These are phyloP conservation scores for Phytophthora hybrid DNA, from an alignment of 352 stramenopile genomes.

Conservation along the genomic window DNA sequence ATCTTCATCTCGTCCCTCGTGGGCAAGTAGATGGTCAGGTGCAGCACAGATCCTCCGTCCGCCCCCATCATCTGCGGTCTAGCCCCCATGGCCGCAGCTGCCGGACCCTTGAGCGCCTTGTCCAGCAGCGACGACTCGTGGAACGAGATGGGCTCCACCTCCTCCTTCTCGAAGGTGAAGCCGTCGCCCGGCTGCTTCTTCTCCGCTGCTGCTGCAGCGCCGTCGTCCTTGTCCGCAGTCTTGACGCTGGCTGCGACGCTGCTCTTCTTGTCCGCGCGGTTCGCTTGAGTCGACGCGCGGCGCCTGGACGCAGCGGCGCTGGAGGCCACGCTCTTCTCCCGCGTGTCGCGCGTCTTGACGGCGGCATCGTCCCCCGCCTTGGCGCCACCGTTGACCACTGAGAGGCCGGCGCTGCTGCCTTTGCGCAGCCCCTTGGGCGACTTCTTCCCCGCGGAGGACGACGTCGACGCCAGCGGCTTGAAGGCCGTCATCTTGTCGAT, in stretches of 20 bases:
- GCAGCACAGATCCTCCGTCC: conserved; percentile 74
- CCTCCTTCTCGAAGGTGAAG: conserved; percentile 78
- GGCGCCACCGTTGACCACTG: background rate
- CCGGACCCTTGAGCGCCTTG: conserved; percentile 73
- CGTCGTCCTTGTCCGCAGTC: conserved; percentile 22
- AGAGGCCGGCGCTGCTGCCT: conserved; percentile 24
- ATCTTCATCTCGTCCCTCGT: conserved; percentile 90
- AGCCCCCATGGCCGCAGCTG: conserved; percentile 51
- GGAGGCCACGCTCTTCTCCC: conserved; percentile 37
- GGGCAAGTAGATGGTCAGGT: conserved; percentile 88
- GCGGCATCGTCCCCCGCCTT: conserved; percentile 27
- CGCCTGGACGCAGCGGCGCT: conserved; percentile 29
- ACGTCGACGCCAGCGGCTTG: conserved; percentile 52
- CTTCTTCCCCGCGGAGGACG: conserved; percentile 50
- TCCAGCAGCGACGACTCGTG: conserved; percentile 82
- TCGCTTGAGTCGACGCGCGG: conserved; percentile 38
- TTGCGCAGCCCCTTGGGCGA: conserved; percentile 46
- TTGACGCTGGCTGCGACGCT: conserved; percentile 28
- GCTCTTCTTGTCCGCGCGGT: conserved; percentile 37
- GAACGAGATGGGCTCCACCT: conserved; percentile 66
- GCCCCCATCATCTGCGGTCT: conserved; percentile 68
- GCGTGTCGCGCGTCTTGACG: conserved; percentile 29
- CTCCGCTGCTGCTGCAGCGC: background rate
- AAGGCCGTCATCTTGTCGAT: conserved; percentile 89
- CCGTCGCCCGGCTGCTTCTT: conserved; percentile 49